These are phyloP conservation scores for Solanum bulbocastanum DNA, from an alignment of 257 asterid genomes.

Conservation along the genomic window DNA sequence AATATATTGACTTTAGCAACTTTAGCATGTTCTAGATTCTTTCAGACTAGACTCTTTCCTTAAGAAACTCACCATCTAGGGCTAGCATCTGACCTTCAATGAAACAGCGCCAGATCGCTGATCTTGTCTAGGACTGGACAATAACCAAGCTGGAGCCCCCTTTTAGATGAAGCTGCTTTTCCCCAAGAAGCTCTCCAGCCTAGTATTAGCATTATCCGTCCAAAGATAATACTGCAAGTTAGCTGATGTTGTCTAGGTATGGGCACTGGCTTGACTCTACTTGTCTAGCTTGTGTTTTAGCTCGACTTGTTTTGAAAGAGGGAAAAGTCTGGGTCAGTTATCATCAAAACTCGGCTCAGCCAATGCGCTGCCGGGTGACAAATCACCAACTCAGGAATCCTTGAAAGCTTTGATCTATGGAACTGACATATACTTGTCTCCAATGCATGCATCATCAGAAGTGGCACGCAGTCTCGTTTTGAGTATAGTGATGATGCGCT, in stretches of 20 bases:
- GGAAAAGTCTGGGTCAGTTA: background rate
- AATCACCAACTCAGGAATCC: too few relatives aligned
- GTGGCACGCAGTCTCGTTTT: too few relatives aligned
- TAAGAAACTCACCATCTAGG: background rate
- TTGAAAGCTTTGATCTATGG: too few relatives aligned
- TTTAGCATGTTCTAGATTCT: background rate
- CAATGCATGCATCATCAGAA: too few relatives aligned
- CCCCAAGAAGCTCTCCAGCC: background rate
- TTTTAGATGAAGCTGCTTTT: background rate
- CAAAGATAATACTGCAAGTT: background rate
- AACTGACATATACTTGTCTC: too few relatives aligned
- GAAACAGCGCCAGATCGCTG: background rate
- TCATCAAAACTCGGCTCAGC: background rate
- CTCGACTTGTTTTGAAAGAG: background rate
- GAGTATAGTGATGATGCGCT: too few relatives aligned
- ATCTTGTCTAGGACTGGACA: background rate
- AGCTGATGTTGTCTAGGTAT: background rate
- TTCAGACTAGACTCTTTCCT: background rate
- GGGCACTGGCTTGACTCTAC: background rate
- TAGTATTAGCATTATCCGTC: background rate
- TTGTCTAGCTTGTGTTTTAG: background rate
- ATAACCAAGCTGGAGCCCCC: background rate
- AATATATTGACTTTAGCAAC: background rate
- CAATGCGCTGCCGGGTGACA: too few relatives aligned
- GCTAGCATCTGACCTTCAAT: background rate